These are phyloP conservation scores for Candida corydali DNA, from an alignment of 805 yeast species.

Conservation along the genomic window DNA sequence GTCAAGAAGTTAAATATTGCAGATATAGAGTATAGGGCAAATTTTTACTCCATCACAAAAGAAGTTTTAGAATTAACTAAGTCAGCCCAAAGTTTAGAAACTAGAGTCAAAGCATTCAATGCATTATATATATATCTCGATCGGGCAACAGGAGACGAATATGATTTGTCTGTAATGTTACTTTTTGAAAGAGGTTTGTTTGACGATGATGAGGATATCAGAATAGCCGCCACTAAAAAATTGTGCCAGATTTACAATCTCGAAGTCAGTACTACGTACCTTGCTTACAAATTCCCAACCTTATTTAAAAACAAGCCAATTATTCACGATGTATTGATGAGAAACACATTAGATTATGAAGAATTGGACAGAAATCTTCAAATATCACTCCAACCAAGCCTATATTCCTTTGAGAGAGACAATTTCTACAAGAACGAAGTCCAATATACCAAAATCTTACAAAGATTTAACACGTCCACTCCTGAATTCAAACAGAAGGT, in stretches of 20 bases:
- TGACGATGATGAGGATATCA: conserved; percentile 67
- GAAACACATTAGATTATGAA: conserved; percentile 7
- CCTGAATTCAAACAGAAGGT: conserved; percentile 3
- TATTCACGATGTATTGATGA: conserved; percentile 1
- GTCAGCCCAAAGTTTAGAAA: background rate
- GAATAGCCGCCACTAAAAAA: conserved; percentile 44
- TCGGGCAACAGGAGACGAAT: conserved; percentile 1
- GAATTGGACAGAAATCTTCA: background rate
- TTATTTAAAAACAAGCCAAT: background rate
- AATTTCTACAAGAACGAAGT: conserved; percentile 59
- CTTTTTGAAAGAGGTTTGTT: conserved; percentile 21
- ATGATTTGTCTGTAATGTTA: conserved; percentile 3
- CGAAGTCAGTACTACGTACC: conserved; percentile 1
- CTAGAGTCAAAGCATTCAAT: background rate
- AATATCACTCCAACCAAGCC: conserved; percentile 16
- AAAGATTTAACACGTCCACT: background rate
- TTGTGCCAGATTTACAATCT: conserved; percentile 28
- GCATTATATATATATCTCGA: conserved; percentile 3
- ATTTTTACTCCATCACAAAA: background rate
- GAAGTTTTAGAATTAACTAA: background rate
- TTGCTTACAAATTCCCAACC: conserved; percentile 4
- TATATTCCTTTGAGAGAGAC: conserved; percentile 66
- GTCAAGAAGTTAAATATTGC: background rate
- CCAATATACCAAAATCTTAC: background rate
- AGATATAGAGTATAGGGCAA: background rate